These are phyloP conservation scores for Penicillium hordei DNA, from an alignment of 2,329 filamentous ascomycete species.

Conservation along the genomic window DNA sequence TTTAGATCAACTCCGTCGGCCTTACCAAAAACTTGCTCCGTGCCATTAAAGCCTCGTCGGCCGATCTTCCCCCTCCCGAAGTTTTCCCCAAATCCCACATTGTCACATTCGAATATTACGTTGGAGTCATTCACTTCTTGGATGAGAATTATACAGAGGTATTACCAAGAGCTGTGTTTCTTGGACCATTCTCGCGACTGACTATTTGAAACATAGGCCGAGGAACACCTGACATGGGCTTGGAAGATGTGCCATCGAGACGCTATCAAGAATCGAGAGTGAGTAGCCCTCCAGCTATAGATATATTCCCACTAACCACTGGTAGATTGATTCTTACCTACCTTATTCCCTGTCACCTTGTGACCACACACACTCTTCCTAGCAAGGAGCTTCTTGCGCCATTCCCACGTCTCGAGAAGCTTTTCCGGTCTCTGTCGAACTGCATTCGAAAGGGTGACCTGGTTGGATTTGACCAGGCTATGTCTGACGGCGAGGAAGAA, in stretches of 20 bases:
- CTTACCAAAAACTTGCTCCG: slow-evolving; percentile 87
- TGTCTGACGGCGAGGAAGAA: slow-evolving; percentile 80
- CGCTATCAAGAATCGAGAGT: slow-evolving; percentile 78
- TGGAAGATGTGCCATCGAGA: slow-evolving; percentile 77
- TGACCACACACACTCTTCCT: slow-evolving; percentile 84
- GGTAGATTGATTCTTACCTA: slow-evolving; percentile 85
- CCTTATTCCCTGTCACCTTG: slow-evolving; percentile 86
- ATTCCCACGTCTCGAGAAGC: slow-evolving; percentile 71
- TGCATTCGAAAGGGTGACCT: slow-evolving; percentile 84
- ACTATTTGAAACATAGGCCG: slow-evolving; percentile 56
- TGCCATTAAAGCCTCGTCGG: slow-evolving; percentile 71
- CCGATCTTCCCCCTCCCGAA: slow-evolving; percentile 77
- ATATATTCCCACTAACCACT: slow-evolving; percentile 23
- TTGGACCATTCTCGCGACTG: slow-evolving; percentile 1
- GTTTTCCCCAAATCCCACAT: slow-evolving; percentile 85
- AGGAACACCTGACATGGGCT: slow-evolving; percentile 75
- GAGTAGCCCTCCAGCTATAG: slow-evolving; percentile 32
- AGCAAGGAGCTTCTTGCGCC: slow-evolving; percentile 67
- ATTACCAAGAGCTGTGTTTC: slow-evolving; percentile 16
- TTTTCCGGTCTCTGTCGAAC: slow-evolving; percentile 74
- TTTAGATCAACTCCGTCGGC: slow-evolving; percentile 77
- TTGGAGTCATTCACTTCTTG: slow-evolving; percentile 87
- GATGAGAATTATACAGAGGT: slow-evolving; percentile 89
- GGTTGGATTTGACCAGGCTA: slow-evolving; percentile 76
- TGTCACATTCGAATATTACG: slow-evolving; percentile 95